Evolutionary conservation across 2,329 filamentous ascomycete species (phyloP).

Genomic region (Fusarium sp.): DNA sequence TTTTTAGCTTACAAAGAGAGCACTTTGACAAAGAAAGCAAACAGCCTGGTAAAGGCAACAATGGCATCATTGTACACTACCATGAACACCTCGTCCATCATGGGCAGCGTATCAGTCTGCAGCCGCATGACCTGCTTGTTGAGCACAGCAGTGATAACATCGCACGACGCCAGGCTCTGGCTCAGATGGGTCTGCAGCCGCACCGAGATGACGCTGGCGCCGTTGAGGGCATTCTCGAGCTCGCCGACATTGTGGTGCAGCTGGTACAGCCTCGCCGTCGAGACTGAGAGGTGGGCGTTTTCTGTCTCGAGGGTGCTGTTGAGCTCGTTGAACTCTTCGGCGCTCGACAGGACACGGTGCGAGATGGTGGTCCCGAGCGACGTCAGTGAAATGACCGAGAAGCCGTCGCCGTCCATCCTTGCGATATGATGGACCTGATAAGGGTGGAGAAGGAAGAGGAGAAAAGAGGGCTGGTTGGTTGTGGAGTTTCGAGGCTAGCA

Average conservation of each 20-base stretch:
- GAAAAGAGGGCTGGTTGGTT: background rate
- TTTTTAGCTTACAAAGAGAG: conserved; percentile 44
- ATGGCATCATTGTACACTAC: conserved; percentile 45
- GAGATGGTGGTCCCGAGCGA: conserved; percentile 52
- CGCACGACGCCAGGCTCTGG: conserved; percentile 50
- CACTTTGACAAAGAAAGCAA: conserved; percentile 43
- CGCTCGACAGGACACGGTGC: conserved; percentile 49
- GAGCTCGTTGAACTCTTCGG: conserved; percentile 51
- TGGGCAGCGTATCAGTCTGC: conserved; percentile 42
- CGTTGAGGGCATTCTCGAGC: conserved; percentile 47
- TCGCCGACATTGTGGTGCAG: conserved; percentile 46
- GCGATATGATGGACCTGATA: background rate
- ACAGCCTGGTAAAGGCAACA: conserved; percentile 45
- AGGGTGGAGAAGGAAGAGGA: background rate
- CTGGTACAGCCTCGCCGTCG: conserved; percentile 46
- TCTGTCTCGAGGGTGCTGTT: conserved; percentile 32
- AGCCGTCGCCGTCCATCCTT: conserved; percentile 54
- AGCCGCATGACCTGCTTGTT: conserved; percentile 56
- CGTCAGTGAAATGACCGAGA: conserved; percentile 54
- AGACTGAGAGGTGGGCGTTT: conserved; percentile 40
- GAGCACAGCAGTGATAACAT: conserved; percentile 48
- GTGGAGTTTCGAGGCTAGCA: background rate
- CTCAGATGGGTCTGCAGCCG: conserved; percentile 50
- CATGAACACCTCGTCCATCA: conserved; percentile 48
- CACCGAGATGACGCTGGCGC: conserved; percentile 48